Evolutionary conservation across 176 grass and related monocot species (phyloP).

Genomic region (Avena eriantha): DNA sequence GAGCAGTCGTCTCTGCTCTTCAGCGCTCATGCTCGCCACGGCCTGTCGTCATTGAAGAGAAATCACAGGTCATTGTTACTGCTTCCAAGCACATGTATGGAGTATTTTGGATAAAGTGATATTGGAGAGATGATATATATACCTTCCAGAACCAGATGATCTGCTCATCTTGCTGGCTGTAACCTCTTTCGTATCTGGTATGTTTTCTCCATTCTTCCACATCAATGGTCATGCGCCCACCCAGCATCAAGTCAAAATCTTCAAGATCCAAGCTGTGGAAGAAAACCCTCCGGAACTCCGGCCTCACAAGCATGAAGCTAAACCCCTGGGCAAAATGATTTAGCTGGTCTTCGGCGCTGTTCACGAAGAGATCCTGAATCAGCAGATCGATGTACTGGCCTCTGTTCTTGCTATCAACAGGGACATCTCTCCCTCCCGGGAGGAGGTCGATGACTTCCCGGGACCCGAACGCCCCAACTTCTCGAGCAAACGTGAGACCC

Average conservation of each 20-base stretch:
- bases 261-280: slow-evolving; percentile 57
- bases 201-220: slow-evolving; percentile 68
- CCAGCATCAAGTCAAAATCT: slow-evolving; percentile 72
- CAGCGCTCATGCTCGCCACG: slow-evolving; percentile 53
- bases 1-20: slow-evolving; percentile 54
- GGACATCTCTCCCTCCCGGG: slow-evolving; percentile 60
- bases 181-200: slow-evolving; percentile 60
- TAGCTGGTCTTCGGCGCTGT: slow-evolving; percentile 51
- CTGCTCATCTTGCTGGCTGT: slow-evolving; percentile 50
- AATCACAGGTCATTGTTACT: background rate
- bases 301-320: slow-evolving; percentile 42
- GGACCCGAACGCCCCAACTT: slow-evolving; percentile 44
- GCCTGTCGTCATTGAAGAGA: slow-evolving; percentile 38
- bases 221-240: slow-evolving; percentile 46
- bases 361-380: slow-evolving; percentile 59
- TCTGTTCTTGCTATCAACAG: slow-evolving; percentile 63
- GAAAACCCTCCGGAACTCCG: slow-evolving; percentile 38
- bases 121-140: background rate
- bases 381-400: slow-evolving; percentile 56
- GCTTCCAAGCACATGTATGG: background rate
- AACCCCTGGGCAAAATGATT: slow-evolving; percentile 56
- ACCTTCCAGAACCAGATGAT: slow-evolving; percentile 90
- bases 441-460: slow-evolving; percentile 53
- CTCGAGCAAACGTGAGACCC: slow-evolving; percentile 63
- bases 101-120: background rate